phyloP scores from a whole-genome alignment of 495 filamentous ascomycete species.

The Penicillium herquei region DNA sequence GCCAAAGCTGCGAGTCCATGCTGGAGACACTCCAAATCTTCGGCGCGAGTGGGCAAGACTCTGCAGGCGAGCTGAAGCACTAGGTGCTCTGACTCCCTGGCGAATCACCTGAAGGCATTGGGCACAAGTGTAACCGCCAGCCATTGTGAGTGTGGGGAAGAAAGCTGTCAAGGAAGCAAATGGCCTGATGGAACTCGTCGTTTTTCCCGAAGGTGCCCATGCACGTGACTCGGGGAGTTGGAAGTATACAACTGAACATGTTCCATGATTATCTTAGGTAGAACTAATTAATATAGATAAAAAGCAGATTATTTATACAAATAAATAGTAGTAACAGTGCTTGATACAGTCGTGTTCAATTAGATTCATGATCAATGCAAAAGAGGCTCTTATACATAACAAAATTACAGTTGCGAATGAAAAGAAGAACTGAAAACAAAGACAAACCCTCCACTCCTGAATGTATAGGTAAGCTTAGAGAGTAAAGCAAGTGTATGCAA shows the following conservation, averaged over 20 bases:
- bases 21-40: constrained; percentile 22
- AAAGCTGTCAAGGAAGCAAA: constrained; percentile 3
- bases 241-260: not conserved
- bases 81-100: constrained; percentile 22
- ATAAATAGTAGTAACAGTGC: not conserved
- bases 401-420: constrained; percentile 5
- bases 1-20: constrained; percentile 33
- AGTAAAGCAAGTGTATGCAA: not conserved
- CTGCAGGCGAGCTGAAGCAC: constrained; percentile 20
- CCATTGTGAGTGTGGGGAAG: constrained; percentile 31
- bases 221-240: constrained; percentile 13
- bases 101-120: constrained; percentile 42
- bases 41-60: constrained; percentile 24
- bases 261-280: no score
- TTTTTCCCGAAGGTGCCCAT: constrained; percentile 11
- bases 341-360: constrained; percentile 9
- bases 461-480: no score
- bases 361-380: constrained; percentile 15
- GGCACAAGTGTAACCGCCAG: constrained; percentile 41
- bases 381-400: constrained; percentile 17
- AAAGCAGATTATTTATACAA: not conserved
- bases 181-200: constrained; percentile 11
- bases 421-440: not conserved
- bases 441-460: not conserved
- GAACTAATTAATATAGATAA: not conserved